Evolutionary conservation across 257 asterid species (phyloP).

Genomic region (Petunia axillaris): DNA sequence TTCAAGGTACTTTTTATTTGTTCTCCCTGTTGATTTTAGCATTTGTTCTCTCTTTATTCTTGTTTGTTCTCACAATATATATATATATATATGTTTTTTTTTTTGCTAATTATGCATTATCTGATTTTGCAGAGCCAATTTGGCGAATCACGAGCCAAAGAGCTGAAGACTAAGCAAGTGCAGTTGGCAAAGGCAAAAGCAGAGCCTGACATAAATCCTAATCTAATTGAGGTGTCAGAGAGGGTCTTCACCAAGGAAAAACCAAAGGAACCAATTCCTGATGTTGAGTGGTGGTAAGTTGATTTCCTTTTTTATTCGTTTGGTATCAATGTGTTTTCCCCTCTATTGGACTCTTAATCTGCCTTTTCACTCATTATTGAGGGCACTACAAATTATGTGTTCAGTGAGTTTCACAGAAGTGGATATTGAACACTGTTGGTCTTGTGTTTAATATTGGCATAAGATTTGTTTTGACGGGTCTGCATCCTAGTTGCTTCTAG

Average conservation of each 20-base stretch:
- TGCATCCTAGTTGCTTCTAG: neutral
- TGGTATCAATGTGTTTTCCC: neutral
- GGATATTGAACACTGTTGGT: neutral
- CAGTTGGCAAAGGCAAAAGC: constrained; percentile 92
- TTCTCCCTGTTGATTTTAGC: neutral
- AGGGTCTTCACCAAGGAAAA: constrained; percentile 79
- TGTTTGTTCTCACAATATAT: neutral
- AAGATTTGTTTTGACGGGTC: neutral
- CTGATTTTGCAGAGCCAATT: constrained; percentile 67
- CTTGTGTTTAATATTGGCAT: neutral
- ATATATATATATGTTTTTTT: neutral
- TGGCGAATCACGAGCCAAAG: constrained; percentile 96
- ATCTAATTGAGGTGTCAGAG: constrained; percentile 89
- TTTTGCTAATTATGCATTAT: constrained; percentile 15
- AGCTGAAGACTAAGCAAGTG: constrained; percentile 85
- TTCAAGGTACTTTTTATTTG: constrained; percentile 54
- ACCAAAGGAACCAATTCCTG: constrained; percentile 84
- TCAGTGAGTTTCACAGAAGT: neutral
- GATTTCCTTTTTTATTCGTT: neutral
- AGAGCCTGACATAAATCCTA: constrained; percentile 94
- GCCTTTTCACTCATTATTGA: neutral
- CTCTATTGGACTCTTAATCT: neutral
- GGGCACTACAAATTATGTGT: neutral
- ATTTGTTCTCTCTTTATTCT: constrained; percentile 12
- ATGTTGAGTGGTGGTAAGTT: constrained; percentile 97